phyloP scores from a whole-genome alignment of 345 rosid species.

The Eucalyptus regnans region DNA sequence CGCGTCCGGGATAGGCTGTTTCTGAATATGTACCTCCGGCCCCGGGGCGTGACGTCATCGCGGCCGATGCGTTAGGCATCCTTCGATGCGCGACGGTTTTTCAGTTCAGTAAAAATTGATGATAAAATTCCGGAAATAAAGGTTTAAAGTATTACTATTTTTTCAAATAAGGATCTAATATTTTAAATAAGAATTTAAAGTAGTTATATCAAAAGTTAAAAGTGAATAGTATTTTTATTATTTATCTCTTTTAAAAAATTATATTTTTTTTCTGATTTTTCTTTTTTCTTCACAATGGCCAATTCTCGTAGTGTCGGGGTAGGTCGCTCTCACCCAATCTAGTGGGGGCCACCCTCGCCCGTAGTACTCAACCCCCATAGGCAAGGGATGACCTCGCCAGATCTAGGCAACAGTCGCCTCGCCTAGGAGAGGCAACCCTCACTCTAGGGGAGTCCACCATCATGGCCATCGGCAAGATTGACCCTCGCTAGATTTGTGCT shows the following conservation, averaged over 20 bases:
- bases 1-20: neutral
- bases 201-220: no score
- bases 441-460: no score
- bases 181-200: no score
- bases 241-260: no score
- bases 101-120: neutral
- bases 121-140: no score
- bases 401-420: fast-evolving
- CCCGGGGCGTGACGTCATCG: neutral
- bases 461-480: no score
- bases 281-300: no score
- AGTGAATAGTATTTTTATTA: no score
- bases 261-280: fast-evolving
- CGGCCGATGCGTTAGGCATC: neutral
- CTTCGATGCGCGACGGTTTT: neutral
- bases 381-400: fast-evolving
- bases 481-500: no score
- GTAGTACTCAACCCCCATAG: fast-evolving
- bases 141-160: fast-evolving
- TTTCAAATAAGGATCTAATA: fast-evolving
- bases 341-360: no score
- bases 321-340: no score
- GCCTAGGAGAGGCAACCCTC: no score
- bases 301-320: fast-evolving
- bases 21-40: neutral